A percentile compares a stretch with the other conserved stretches of the same genome.
Evolutionary conservation across 2,329 filamentous ascomycete genomes (phyloP).

Genomic region (Mycosphaerella sp.): DNA sequence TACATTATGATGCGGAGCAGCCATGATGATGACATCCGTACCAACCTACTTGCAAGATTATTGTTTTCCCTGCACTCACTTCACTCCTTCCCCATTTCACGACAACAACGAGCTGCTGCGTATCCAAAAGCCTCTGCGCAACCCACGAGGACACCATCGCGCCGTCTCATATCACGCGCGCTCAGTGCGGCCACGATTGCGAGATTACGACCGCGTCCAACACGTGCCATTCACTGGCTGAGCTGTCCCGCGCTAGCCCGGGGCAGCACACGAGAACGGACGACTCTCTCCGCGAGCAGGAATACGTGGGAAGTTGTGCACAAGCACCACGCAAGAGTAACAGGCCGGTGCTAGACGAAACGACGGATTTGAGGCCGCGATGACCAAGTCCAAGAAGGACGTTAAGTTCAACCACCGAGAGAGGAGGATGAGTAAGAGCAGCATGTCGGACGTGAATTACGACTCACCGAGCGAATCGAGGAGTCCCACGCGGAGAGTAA

Average conservation of each 20-base stretch:
- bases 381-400: conserved; percentile 52
- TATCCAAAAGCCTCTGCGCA: background rate
- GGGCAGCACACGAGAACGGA: conserved; percentile 2
- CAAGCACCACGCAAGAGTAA: background rate
- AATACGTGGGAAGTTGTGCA: background rate
- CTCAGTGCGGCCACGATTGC: background rate
- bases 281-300: background rate
- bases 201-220: conserved; percentile 7
- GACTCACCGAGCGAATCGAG: conserved; percentile 26
- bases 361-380: conserved; percentile 24
- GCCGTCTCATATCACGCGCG: background rate
- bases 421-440: conserved; percentile 51
- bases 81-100: background rate
- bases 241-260: conserved; percentile 9
- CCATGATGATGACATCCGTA: conserved; percentile 29
- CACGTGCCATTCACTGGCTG: conserved; percentile 7
- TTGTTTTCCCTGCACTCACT: background rate
- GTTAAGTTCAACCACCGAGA: conserved; percentile 56
- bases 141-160: background rate
- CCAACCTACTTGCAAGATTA: background rate
- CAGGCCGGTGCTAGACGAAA: background rate
- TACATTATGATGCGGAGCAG: conserved; percentile 49
- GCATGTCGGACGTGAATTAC: conserved; percentile 51
- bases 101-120: background rate
- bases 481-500: conserved; percentile 33